Percentiles rank a stretch among this genome's conserved stretches.
Conservation (phyloP, 2,329 filamentous ascomycete species). For the Paracoccidioides brasiliensis region DNA sequence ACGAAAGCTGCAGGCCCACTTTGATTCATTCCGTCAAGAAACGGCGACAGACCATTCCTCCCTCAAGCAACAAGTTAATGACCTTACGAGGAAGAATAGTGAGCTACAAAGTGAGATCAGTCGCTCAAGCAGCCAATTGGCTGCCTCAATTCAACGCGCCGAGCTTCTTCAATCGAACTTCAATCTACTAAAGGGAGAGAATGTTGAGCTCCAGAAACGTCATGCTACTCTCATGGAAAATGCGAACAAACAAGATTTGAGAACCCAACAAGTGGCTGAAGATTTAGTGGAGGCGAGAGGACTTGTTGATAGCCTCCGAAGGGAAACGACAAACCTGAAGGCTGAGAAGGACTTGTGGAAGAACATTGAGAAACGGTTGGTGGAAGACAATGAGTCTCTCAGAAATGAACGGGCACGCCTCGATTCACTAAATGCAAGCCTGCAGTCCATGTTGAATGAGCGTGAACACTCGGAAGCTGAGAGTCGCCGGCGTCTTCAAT, state of each 20-base stretch:
- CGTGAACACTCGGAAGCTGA: conserved; percentile 76
- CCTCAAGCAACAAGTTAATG: conserved; percentile 72
- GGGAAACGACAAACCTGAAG: conserved; percentile 83
- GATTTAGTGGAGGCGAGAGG: conserved; percentile 79
- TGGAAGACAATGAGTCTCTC: conserved; percentile 74
- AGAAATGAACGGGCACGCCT: conserved; percentile 74
- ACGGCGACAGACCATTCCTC: conserved; percentile 67
- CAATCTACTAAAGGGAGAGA: conserved; percentile 69
- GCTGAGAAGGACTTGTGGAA: conserved; percentile 93
- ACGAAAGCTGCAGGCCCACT: conserved; percentile 77
- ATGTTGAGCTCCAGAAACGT: conserved; percentile 73
- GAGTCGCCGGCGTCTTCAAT: conserved; percentile 63
- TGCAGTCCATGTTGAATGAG: conserved; percentile 86
- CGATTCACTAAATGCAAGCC: conserved; percentile 66
- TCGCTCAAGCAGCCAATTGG: conserved; percentile 65
- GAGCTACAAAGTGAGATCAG: conserved; percentile 71
- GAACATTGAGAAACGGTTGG: conserved; percentile 76
- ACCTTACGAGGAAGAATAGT: conserved; percentile 68
- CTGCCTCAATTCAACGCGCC: conserved; percentile 68
- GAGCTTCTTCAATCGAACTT: conserved; percentile 87
- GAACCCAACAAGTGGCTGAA: conserved; percentile 81
- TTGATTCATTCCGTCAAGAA: conserved; percentile 80
- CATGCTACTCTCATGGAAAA: conserved; percentile 64
- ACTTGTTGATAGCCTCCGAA: conserved; percentile 71
- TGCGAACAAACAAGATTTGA: conserved; percentile 78